Base-by-base conservation (phyloP, 2,329 filamentous ascomycete genomes). In the Dothideomycetes sp. region DNA sequence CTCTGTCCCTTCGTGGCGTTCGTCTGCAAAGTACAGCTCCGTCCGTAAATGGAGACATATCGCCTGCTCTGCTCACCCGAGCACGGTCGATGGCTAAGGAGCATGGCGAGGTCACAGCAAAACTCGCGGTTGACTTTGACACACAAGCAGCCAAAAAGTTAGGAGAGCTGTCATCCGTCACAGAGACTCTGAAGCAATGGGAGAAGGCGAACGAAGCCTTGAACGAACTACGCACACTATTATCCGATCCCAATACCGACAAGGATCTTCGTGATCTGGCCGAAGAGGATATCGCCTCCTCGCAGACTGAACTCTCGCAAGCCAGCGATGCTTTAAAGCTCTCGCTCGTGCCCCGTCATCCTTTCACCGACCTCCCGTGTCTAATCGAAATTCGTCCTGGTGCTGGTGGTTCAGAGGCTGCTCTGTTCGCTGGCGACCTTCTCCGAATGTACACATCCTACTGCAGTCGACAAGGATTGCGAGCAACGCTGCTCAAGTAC, bases 341-440 rank as follows among this genome's bases (percentile, higher is more conserved):
- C 16, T 78, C 83, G 32, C 72, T 98, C 39, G 83, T 94, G 12
- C 91, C 91, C 1, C 76, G 78, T 28, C 88, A 98, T 59, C 84
- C 88, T 3, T 98, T 95, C 58, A 85, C 85, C 22, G 75, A 86
- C 47, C 73, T 96, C 51, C 86, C 88, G 39, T 96, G 89, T 60
- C 73, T 98, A 48, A 65, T 98, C 29, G 91, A 98, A 64, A 83
- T 98, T 45, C 77, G 88, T 1, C 91, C 91, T 0, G 91, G 91
- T 0, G 88, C 87, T 0, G 91, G 91, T 25, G 91, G 91, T 2
- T 79, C 86, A 43, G 91, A 98, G 64, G 88, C 89, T 2, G 80
- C 85, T 0, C 78, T 94, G 47, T 98, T 98, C 52, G 86, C 88
- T 10, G 83, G 84, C 41, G 79, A 91, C 38, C 64, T 98, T 5